Conservation (phyloP, 345 rosid species). For the Xanthoceras sorbifolium region DNA sequence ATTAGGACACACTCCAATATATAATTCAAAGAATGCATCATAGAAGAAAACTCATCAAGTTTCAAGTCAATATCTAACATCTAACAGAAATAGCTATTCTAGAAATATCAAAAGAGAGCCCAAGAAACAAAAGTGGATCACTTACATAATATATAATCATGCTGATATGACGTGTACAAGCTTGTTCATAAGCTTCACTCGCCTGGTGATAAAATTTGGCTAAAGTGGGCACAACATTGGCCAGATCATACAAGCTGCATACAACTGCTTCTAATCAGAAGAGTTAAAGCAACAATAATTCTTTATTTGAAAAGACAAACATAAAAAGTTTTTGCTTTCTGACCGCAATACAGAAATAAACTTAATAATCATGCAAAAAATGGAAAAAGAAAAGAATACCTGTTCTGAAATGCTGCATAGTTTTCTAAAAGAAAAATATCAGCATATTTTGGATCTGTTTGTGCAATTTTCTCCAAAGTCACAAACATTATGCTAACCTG, state of each 20-base stretch:
- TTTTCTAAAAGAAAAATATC: conserved; percentile 93
- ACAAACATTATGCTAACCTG: conserved; percentile 97
- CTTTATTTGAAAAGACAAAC: background rate
- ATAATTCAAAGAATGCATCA: conserved; percentile 6
- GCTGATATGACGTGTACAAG: conserved; percentile 95
- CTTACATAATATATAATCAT: conserved; percentile 93
- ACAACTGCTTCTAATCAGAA: conserved; percentile 35
- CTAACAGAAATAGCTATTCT: conserved; percentile 1
- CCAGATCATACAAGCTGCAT: conserved; percentile 92
- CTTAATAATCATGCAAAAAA: conserved; percentile 8
- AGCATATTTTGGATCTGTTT: conserved; percentile 88
- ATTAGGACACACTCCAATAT: conserved; percentile 10
- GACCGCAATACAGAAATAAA: conserved; percentile 3
- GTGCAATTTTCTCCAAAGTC: conserved; percentile 91
- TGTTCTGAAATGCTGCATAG: conserved; percentile 97
- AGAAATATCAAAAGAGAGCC: background rate
- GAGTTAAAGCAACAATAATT: conserved; percentile 3
- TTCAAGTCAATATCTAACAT: background rate
- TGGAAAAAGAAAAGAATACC: conserved; percentile 38
- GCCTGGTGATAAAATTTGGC: conserved; percentile 99
- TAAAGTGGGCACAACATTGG: conserved; percentile 91
- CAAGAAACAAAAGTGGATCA: conserved; percentile 13
- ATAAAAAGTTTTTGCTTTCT: background rate
- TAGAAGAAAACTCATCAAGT: background rate
- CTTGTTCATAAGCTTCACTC: conserved; percentile 97